phyloP scores from a whole-genome alignment of 2,329 filamentous ascomycete species.

The Sphaerulina musiva region DNA sequence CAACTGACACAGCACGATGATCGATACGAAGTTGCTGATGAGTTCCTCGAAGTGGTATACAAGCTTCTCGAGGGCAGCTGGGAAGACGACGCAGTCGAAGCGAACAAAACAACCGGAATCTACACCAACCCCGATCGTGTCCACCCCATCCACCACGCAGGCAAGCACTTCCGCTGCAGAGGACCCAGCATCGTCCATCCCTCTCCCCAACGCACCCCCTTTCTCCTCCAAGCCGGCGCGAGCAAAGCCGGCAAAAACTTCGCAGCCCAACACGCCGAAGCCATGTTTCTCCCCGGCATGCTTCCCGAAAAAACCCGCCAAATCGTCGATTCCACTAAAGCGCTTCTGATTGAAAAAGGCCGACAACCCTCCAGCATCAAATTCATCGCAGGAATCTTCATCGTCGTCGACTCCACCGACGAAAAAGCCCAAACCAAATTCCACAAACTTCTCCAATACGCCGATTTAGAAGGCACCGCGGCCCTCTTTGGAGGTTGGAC shows the following conservation, averaged over 20 bases:
- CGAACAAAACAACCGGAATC: conserved; percentile 52
- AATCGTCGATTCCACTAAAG: conserved; percentile 40
- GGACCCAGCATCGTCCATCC: conserved; percentile 48
- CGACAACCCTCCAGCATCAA: conserved; percentile 39
- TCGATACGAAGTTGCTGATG: conserved; percentile 45
- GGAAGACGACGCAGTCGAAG: conserved; percentile 35
- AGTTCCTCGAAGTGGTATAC: conserved; percentile 36
- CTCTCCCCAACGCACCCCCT: conserved; percentile 52
- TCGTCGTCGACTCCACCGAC: conserved; percentile 42
- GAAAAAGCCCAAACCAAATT: conserved; percentile 41
- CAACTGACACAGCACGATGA: conserved; percentile 46
- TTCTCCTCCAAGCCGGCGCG: conserved; percentile 48
- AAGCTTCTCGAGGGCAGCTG: conserved; percentile 31
- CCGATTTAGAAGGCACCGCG: conserved; percentile 41
- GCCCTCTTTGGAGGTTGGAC: conserved; percentile 45
- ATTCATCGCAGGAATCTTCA: conserved; percentile 40
- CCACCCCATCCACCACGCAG: conserved; percentile 42
- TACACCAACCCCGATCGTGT: conserved; percentile 54
- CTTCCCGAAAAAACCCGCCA: conserved; percentile 38
- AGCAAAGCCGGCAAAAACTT: conserved; percentile 43
- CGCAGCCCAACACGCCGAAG: conserved; percentile 41
- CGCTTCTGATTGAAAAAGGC: conserved; percentile 36
- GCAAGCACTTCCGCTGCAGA: conserved; percentile 41
- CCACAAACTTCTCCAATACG: conserved; percentile 39
- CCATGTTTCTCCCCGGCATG: conserved; percentile 44